Conservation (phyloP, 2,329 filamentous ascomycete species). For the Decorospora gaudefroyi region DNA sequence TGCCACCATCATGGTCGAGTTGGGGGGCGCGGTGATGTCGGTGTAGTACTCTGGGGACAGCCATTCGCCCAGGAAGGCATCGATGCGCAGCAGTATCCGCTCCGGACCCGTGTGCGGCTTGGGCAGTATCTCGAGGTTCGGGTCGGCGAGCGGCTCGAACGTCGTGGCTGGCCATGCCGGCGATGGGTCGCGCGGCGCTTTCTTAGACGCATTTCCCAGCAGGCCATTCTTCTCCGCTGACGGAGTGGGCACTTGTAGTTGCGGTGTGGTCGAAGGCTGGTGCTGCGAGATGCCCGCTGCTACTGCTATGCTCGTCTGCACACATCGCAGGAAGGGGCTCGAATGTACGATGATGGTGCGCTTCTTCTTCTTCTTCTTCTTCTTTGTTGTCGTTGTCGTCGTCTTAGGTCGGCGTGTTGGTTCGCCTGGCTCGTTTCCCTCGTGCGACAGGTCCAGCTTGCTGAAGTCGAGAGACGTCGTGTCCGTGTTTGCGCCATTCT, state of each 20-base stretch:
- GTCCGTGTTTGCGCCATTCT: conserved; percentile 23
- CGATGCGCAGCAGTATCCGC: conserved; percentile 67
- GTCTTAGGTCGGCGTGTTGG: no score
- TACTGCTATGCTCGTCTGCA: conserved; percentile 89
- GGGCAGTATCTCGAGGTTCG: conserved; percentile 42
- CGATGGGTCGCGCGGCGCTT: conserved; percentile 20
- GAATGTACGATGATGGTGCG: conserved; percentile 86
- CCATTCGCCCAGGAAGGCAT: conserved; percentile 96
- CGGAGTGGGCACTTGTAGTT: conserved; percentile 26
- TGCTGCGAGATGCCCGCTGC: conserved; percentile 78
- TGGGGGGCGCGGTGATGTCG: conserved; percentile 84
- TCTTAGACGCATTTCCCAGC: conserved; percentile 19
- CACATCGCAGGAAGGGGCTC: conserved; percentile 90
- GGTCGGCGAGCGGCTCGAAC: conserved; percentile 45
- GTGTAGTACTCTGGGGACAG: conserved; percentile 92
- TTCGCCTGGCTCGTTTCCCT: not conserved
- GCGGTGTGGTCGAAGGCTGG: conserved; percentile 48
- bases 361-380: conserved; percentile 55
- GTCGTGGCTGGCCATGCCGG: conserved; percentile 29
- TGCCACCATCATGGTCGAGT: conserved; percentile 83
- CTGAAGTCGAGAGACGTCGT: conserved; percentile 29
- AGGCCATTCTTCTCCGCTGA: conserved; percentile 21
- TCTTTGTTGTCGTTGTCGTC: no score
- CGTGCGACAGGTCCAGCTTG: conserved; percentile 24
- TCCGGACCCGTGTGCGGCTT: conserved; percentile 44